Base-by-base conservation (phyloP, 306 rosid species). In the Gastrolobium villosum region DNA sequence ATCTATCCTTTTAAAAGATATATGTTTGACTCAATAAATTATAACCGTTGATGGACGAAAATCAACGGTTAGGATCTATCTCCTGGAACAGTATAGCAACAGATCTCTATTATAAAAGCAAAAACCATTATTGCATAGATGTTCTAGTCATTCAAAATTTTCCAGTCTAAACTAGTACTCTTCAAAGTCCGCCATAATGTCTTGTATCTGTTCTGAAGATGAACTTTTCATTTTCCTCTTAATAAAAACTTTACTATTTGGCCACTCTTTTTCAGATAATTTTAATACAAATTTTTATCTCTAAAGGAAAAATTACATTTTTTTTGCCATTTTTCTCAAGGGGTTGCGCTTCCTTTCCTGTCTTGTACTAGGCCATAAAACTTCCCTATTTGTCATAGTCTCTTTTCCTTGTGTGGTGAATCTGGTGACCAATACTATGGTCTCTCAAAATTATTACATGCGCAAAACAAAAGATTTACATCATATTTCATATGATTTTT, bases 381-480 rank as follows among this genome's bases (percentile, higher is more conserved):
- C 20, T 46, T 30, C 13, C 52, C 41, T 11, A 45, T 45, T 45
- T 45, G 30, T 46, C 43, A 46, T 30, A 6, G 45, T 67, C 10
- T 35, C 10, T 10, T 48, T 48, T 34, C 11, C 31, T 7, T 68
- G 60, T 37, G 49, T 48, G 32, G 26, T 46, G 39, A 30, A 41
- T 30, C 5, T 4, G 26, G 74, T 31, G 26, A 31, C 10, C 57
- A 46, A 45, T 46, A 46, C 75, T 14, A 69, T 68, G 41, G 7
- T 49, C 46, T 69, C 7, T 69, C 32, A 52, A 52, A 35, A 70
- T 7, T 52, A 36, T 15, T 50, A 36, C 43, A 70, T 35, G 62
- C 46, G 15, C 30, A 48, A 31, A 46, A 66, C 55, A 45, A 49
- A 70, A 46, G 7, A 49, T 50, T 49, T 70, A 70, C 13, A 70